A percentile compares a stretch with the other conserved stretches of the same genome.
These are phyloP conservation scores for Ganoderma meredithae DNA, from an alignment of 1,284 basidiomycete genomes.

Conservation along the genomic window DNA sequence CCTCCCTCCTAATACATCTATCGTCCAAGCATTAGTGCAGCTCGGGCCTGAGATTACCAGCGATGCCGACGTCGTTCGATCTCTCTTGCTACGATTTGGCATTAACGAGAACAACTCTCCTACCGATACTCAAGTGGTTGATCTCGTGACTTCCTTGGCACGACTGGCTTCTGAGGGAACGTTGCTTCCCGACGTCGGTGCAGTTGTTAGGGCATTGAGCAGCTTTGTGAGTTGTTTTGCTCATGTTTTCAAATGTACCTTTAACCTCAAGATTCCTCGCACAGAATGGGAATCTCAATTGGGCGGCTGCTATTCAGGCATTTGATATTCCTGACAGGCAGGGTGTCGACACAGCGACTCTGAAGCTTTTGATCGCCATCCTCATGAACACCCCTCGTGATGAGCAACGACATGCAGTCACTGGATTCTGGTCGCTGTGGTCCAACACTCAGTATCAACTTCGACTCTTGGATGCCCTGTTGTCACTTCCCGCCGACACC, in stretches of 20 bases:
- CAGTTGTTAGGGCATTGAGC: constrained; percentile 73
- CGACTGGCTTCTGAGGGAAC: constrained; percentile 75
- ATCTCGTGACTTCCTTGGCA: constrained; percentile 71
- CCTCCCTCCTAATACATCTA: constrained; percentile 67
- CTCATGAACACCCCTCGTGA: constrained; percentile 77
- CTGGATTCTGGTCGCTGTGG: constrained; percentile 87
- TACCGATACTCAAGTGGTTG: constrained; percentile 71
- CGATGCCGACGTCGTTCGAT: constrained; percentile 73
- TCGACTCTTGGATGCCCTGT: constrained; percentile 85
- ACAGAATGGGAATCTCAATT: constrained; percentile 72
- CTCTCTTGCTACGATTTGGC: constrained; percentile 74
- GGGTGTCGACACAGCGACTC: constrained; percentile 82
- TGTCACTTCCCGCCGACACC: constrained; percentile 88
- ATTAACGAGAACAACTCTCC: constrained; percentile 74
- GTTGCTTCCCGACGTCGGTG: constrained; percentile 77
- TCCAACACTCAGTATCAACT: constrained; percentile 87
- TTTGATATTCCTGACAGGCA: constrained; percentile 82
- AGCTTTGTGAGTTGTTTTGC: constrained; percentile 62
- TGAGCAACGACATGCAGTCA: constrained; percentile 75
- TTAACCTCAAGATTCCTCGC: not conserved
- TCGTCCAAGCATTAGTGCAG: constrained; percentile 77
- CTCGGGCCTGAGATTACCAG: constrained; percentile 79
- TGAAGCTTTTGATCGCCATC: constrained; percentile 84
- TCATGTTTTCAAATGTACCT: too few species aligned
- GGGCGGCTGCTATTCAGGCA: constrained; percentile 80